phyloP scores from a whole-genome alignment of 2,329 filamentous ascomycete species.

The Sarocladium strictum region DNA sequence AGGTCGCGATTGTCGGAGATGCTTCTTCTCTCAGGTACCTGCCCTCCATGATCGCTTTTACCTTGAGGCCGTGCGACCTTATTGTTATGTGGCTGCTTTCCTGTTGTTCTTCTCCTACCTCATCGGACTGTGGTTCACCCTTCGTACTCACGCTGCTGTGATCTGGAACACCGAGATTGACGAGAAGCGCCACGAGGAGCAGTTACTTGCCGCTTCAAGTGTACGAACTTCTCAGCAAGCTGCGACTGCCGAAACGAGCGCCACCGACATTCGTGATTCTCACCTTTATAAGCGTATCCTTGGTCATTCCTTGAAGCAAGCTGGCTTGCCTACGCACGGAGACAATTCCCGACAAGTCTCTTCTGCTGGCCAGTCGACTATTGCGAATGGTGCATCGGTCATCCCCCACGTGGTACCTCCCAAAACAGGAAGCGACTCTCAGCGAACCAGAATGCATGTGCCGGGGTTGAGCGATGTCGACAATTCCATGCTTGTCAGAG shows the following conservation, averaged over 20 bases:
- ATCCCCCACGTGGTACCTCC: constrained; percentile 74
- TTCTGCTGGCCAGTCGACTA: constrained; percentile 21
- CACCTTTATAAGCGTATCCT: constrained; percentile 90
- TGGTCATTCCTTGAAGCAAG: constrained; percentile 81
- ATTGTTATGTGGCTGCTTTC: constrained; percentile 81
- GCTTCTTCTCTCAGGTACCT: constrained; percentile 86
- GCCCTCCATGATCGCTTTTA: constrained; percentile 85
- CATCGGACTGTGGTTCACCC: constrained; percentile 90
- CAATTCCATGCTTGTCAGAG: constrained; percentile 72
- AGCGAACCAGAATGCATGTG: constrained; percentile 43
- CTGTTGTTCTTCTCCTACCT: constrained; percentile 89
- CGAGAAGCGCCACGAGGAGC: constrained; percentile 64
- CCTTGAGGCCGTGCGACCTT: constrained; percentile 82
- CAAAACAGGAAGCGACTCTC: constrained; percentile 42
- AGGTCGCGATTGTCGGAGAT: constrained; percentile 75
- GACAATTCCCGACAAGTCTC: constrained; percentile 38
- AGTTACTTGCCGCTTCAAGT: constrained; percentile 24
- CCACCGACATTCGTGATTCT: constrained; percentile 74
- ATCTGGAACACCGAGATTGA: constrained; percentile 89
- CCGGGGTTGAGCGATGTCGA: constrained; percentile 76
- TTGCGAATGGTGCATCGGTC: constrained; percentile 37
- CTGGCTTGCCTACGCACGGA: constrained; percentile 58
- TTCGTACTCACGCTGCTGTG: constrained; percentile 90
- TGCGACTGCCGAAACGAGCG: constrained; percentile 39
- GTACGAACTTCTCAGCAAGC: constrained; percentile 30